Evolutionary conservation across 2,329 filamentous ascomycete species (phyloP), one percentile per base, ranked within the genome.

Genomic region (Colletotrichum sp.): DNA sequence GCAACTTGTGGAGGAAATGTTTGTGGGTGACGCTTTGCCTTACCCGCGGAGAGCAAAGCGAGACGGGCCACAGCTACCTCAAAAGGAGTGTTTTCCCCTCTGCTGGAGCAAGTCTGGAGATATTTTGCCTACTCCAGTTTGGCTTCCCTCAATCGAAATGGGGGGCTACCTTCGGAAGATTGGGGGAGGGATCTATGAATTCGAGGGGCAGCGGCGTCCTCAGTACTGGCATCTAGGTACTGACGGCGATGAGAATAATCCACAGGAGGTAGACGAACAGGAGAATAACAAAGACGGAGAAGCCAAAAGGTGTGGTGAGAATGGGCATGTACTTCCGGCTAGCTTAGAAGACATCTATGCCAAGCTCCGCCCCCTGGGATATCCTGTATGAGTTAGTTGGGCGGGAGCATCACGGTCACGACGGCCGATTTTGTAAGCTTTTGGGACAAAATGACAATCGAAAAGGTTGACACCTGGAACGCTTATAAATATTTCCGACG

Each of bases 41-140:
- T 58, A 13, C n/a, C 43, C 43, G 0, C 0, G 43, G 6, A 21
- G 18, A 31, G 24, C 16, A 29, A 59, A 0, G 0, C 5, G 12
- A 33, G 11, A 15, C 29, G 57, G 29, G 16, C 8, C 57, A 13
- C 18, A 51, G 3, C n/a, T 6, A 0, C 0, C 31, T 24, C 12
- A 59, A 0, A 33, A 59, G 57, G n/a, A 13, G 2, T 5, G 29
- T 0, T n/a, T 33, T 0, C 57, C 57, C 11, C 18, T 59, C 29
- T 59, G 15, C 18, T 59, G 54, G 29, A 33, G 31, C 18, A 59
- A 59, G 0, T 59, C 12, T 13, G 57, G 29, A 33, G 18, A 15
- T 3, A n/a, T 59, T 18, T 59, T 59, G 57, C 6, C 29, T 18
- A 8, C 16, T 33, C 57, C 29, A 4, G 0, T 59, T 0, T 59